Evolutionary conservation across 116 monocot genomes (phyloP), one percentile per base, ranked within the genome.

Genomic region (Dioscorea cayenensis): DNA sequence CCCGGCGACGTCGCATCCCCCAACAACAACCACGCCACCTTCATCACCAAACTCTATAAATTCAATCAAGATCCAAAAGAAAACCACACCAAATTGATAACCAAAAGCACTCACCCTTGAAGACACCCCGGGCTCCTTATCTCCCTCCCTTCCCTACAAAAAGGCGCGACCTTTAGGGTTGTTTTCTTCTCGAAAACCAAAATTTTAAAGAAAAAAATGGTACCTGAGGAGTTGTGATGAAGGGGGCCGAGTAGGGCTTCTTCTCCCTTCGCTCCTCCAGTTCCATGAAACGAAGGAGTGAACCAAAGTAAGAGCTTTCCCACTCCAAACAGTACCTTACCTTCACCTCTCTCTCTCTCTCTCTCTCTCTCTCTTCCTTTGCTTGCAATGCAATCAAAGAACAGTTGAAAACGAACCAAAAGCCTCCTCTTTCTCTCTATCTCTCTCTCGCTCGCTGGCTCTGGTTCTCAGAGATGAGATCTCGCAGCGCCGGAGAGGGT

Each of bases 11-110:
- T 49, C 69, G 51, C 51, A 51, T 82, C 85, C 11, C 80, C 85
- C 70, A 76, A 66, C 63, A 87, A 77, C 73, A 86, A 78, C 49
- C 76, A 80, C 35, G 72, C 68, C 65, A 75, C 79, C 84, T 82
- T 63, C 36, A 73, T 19, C 36, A 72, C 72, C 21, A 21, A 63
- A 62, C 48, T 35, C 37, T 63, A n/a, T n/a, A 49, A 36, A 66
- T 59, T 62, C 62, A 62, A 62, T 62, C 20, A 62, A 62, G 29
- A 19, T 52, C 59, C 18, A 32, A 37, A 74, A 61, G 22, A 66
- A 59, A 14, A 49, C 14, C 29, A 22, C 12, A 9, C 37, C 4
- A 69, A 64, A 36, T 68, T 22, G 60, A 49, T n/a, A 68, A 19
- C 18, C 28, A 27, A 1, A 25, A 61, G 0, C 69, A 58, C 28